Base-by-base conservation (phyloP, 2,329 filamentous ascomycete genomes). In the Alternaria novae-zelandiae region DNA sequence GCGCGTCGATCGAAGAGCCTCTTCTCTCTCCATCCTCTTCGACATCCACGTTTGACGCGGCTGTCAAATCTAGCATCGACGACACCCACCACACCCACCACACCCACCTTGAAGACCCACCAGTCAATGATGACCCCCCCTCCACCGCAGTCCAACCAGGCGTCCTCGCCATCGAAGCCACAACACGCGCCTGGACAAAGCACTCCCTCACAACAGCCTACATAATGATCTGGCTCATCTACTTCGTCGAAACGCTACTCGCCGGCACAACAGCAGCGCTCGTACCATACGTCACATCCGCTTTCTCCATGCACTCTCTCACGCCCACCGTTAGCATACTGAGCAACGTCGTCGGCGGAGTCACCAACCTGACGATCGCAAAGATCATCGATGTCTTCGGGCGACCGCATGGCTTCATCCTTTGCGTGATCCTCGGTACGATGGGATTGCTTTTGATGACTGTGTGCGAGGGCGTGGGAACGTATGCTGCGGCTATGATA, bases 361-460 rank as follows among this genome's bases (percentile, higher is more conserved):
- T 79, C 2, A 70, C 71, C 26, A 78, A 78, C 32, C 71, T 82
- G 9, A 75, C 77, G 1, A 64, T 80, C 32, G 80, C 78, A 1
- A 82, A 81, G 49, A 65, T 80, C 30, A 69, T 82, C 21, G 79
- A 82, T 50, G 67, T 82, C 23, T 82, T 76, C 58, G 80, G 80
- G 3, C 76, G 80, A 5, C 72, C 76, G 4, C 70, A 81, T 44
- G 80, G 79, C 4, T 78, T 73, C 32, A 59, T 74, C 20, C 69
- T 53, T 30, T 78, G 57, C 69, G 72, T 71, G 23, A 11, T 30
- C 6, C 45, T 72, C 17, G 63, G 61, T 0, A 68, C 65, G 6
- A 47, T 72, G 5, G 70, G 71, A 0, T 54, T 92, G 76, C 89
- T 90, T 17, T 83, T 92, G 80, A 90, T 90, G 83, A 90, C 90